phyloP scores from a whole-genome alignment of 768 basidiomycete genomes.

The Pleurotus tuber-regium region DNA sequence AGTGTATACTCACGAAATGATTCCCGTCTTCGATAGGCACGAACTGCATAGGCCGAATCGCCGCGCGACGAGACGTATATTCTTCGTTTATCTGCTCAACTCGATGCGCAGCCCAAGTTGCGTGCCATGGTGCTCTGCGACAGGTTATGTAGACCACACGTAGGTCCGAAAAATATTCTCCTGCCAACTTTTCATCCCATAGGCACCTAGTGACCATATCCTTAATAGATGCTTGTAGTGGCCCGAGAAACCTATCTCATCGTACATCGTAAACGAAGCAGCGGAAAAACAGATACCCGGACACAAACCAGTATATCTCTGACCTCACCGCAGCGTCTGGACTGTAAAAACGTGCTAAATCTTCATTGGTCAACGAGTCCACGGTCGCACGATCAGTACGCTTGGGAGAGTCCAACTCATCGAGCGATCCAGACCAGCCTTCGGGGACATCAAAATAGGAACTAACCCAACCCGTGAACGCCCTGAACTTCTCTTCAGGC shows the following conservation, averaged over 20 bases:
- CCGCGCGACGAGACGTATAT: not conserved
- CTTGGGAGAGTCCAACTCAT: slow-evolving; percentile 20
- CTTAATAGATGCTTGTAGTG: not conserved
- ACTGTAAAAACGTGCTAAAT: slow-evolving; percentile 17
- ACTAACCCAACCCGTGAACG: slow-evolving; percentile 12
- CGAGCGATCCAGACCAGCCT: slow-evolving; percentile 9
- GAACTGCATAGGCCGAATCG: slow-evolving; percentile 1
- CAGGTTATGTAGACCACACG: not conserved
- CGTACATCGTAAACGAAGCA: not conserved
- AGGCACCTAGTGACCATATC: slow-evolving; percentile 5
- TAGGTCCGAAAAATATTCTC: not conserved
- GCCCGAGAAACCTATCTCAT: not conserved
- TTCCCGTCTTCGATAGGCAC: not conserved
- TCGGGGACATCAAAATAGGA: slow-evolving; percentile 19
- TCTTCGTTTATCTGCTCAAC: not conserved
- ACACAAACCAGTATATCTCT: not conserved
- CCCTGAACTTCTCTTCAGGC: slow-evolving; percentile 6
- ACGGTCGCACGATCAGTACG: slow-evolving; percentile 17
- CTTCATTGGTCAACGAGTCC: slow-evolving; percentile 20
- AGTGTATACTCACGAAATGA: not conserved
- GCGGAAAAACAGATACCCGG: not conserved
- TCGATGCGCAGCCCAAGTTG: slow-evolving; percentile 3
- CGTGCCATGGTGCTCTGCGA: slow-evolving; percentile 1
- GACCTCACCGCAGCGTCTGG: slow-evolving; percentile 6
- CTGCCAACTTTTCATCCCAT: not conserved